Percentiles rank a stretch among this genome's conserved stretches.
Conservation (phyloP, 148 eudicot species). For the Salicornia ramosissima region DNA sequence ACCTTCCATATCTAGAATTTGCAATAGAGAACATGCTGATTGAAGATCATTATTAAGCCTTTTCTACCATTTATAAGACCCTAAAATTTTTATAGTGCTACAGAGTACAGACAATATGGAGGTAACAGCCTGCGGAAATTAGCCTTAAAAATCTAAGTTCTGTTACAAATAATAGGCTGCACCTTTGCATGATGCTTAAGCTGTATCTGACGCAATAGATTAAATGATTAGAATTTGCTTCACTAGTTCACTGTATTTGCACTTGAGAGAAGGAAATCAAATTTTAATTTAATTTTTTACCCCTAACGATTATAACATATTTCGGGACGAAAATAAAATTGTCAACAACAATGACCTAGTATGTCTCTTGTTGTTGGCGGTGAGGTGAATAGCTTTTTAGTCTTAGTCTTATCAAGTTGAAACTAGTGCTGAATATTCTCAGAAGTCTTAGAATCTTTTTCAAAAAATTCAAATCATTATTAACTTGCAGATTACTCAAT, state of each 20-base stretch:
- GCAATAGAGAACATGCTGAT: not conserved
- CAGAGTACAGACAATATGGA: not conserved
- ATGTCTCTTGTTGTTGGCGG: not conserved
- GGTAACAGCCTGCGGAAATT: not conserved
- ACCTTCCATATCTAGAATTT: too few relatives aligned
- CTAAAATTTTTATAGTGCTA: too few relatives aligned
- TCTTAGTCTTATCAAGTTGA: not conserved
- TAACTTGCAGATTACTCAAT: constrained; percentile 11
- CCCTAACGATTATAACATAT: not conserved
- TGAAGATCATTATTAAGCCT: not conserved
- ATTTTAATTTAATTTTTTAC: too few relatives aligned
- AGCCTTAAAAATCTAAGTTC: not conserved
- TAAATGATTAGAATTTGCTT: not conserved
- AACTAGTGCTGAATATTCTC: not conserved
- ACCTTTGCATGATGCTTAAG: not conserved
- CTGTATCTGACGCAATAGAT: not conserved
- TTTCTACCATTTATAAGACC: not conserved
- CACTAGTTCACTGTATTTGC: not conserved
- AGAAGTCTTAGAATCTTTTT: not conserved
- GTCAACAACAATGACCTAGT: not conserved
- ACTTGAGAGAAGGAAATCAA: too few relatives aligned
- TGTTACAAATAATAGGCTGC: not conserved
- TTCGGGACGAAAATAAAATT: not conserved
- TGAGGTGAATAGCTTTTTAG: not conserved
- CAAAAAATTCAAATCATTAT: not conserved